A percentile compares a stretch with the other conserved stretches of the same genome.
Evolutionary conservation across 768 basidiomycete genomes (phyloP).

Genomic region (Phylloporus sp.): DNA sequence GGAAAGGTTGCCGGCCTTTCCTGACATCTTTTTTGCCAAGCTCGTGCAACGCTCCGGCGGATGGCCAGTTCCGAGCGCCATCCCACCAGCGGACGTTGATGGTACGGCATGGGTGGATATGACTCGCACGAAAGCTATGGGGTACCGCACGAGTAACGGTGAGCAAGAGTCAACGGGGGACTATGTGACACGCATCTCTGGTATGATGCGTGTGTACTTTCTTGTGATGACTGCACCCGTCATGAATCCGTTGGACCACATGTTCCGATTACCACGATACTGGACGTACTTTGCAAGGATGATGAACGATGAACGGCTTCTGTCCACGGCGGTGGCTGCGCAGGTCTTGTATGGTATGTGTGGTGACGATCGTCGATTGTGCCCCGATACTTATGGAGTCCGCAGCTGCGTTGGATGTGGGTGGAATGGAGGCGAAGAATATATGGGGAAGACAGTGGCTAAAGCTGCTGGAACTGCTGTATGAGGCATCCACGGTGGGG

Average conservation of each 20-base stretch:
- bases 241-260: constrained; percentile 36
- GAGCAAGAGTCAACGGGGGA: constrained; percentile 57
- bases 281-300: constrained; percentile 76
- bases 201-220: constrained; percentile 86
- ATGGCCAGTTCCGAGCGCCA: constrained; percentile 73
- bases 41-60: constrained; percentile 85
- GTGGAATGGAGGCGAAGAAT: constrained; percentile 54
- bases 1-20: constrained; percentile 52
- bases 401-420: constrained; percentile 67
- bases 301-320: constrained; percentile 45
- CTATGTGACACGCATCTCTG: constrained; percentile 64
- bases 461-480: constrained; percentile 63
- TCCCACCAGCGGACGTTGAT: constrained; percentile 52
- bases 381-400: constrained; percentile 9
- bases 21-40: constrained; percentile 77
- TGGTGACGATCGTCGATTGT: neutral
- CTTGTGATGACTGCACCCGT: constrained; percentile 49
- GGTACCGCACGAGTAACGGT: constrained; percentile 44
- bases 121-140: constrained; percentile 49
- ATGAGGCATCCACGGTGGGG: constrained; percentile 59
- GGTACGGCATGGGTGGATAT: constrained; percentile 42
- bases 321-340: constrained; percentile 58
- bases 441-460: constrained; percentile 80
- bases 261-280: constrained; percentile 59
- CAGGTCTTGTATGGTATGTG: constrained; percentile 61